A percentile compares a stretch with the other conserved stretches of the same genome.
Conservation (phyloP, 441 rosid species). For the Pelargonium cotyledonis region DNA sequence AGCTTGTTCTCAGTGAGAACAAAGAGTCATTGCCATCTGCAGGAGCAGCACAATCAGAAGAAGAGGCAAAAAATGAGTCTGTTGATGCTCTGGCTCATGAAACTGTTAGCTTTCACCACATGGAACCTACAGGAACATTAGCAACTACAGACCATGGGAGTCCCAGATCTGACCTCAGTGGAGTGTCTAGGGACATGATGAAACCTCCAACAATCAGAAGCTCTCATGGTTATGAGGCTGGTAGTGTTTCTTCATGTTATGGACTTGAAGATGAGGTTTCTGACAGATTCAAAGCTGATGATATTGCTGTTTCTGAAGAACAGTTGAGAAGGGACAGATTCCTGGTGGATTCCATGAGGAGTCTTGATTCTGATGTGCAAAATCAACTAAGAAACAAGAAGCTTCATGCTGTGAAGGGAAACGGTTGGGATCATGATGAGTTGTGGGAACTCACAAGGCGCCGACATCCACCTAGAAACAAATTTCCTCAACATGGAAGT, state of each 20-base stretch:
- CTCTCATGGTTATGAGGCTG: conserved; percentile 56
- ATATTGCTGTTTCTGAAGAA: conserved; percentile 31
- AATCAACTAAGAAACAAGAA: conserved; percentile 28
- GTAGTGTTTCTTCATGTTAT: conserved; percentile 57
- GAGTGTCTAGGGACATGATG: conserved; percentile 26
- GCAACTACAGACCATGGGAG: conserved; percentile 29
- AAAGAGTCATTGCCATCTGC: conserved; percentile 19
- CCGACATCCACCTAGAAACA: conserved; percentile 31
- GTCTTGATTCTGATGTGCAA: conserved; percentile 25
- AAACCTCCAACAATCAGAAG: conserved; percentile 45
- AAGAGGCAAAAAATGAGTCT: conserved; percentile 21
- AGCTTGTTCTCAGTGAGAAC: conserved; percentile 18
- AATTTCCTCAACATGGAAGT: conserved; percentile 36
- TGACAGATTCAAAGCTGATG: conserved; percentile 24
- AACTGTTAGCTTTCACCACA: conserved; percentile 15
- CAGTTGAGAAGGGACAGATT: conserved; percentile 32
- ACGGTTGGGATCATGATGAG: conserved; percentile 31
- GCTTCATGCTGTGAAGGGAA: conserved; percentile 26
- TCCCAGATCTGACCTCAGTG: conserved; percentile 40
- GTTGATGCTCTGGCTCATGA: conserved; percentile 26
- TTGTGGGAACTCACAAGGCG: conserved; percentile 32
- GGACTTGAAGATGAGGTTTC: conserved; percentile 45
- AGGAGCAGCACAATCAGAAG: conserved; percentile 18
- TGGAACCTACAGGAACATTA: conserved; percentile 31
- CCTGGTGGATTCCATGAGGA: conserved; percentile 14